Evolutionary conservation across 495 filamentous ascomycete species (phyloP), one percentile per base, ranked within the genome.

Genomic region (Penicillium malachiteum): DNA sequence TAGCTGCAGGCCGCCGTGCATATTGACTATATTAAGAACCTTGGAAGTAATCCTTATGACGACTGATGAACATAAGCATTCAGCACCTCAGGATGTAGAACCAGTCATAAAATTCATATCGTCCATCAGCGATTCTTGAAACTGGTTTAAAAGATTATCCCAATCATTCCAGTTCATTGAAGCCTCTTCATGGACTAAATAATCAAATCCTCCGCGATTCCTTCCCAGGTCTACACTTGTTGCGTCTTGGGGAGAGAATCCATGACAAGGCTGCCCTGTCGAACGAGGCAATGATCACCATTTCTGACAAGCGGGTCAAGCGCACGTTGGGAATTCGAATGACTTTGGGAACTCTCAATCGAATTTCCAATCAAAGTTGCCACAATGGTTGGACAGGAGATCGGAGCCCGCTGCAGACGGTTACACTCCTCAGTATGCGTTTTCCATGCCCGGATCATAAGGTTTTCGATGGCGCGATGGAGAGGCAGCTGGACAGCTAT

Each of bases 361-460:
- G 32, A 40, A 7, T 34, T 50, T 8, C 51, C 53, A 13, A 59
- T 21, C 21, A 65, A 42, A 0, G 42, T 48, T 2, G 38, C 34
- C 6, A 71, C 53, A 11, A 68, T 60, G 9, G 56, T 47, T 4
- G 69, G 69, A 62, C 70, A 68, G 9, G 67, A 46, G 2, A 64
- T 47, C 17, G 68, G 52, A n/a, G 55, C 50, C 3, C 55, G 50
- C 9, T 58, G 54, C 38, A 57, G 40, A 30, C 40, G 48, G 33
- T 58, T 58, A 50, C 69, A 69, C 35, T 71, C 70, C 5, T 56
- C 62, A 9, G 56, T 52, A 56, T 70, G 66, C 0, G 57, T 59
- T 37, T 54, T 64, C 71, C 74, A 78, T 8, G 75, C 63, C 53
- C 72, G 72, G 32, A 72, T 38, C 17, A 73, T 70, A 31, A 78